These are phyloP conservation scores for Ceratobasidium sp. DNA, from an alignment of 1,284 basidiomycete species.

Conservation along the genomic window DNA sequence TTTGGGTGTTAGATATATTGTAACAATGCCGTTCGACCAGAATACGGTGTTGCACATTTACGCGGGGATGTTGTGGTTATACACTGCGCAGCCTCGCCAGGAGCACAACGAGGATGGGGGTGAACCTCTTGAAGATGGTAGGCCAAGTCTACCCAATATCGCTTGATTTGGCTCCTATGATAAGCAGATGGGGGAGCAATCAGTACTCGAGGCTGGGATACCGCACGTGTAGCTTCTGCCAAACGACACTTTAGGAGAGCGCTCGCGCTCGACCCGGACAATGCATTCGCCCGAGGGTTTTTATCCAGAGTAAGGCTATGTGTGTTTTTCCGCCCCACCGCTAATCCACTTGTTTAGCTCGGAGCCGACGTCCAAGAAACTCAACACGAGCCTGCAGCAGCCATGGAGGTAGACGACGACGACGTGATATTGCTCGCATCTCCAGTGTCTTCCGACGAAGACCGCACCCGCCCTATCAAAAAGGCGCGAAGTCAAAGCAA, in stretches of 20 bases:
- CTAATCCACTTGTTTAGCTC: slow-evolving; percentile 1
- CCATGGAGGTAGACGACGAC: slow-evolving; percentile 15
- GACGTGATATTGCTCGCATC: not conserved
- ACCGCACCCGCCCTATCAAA: slow-evolving; percentile 12
- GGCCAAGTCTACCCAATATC: not conserved
- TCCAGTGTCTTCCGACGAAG: not conserved
- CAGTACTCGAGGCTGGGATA: slow-evolving; percentile 53
- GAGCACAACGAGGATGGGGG: not conserved
- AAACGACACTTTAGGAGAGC: slow-evolving; percentile 72
- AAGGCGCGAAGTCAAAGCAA: slow-evolving; percentile 7
- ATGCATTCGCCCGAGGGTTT: slow-evolving; percentile 64
- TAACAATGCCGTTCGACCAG: slow-evolving; percentile 85
- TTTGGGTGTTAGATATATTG: slow-evolving; percentile 71
- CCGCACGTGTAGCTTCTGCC: slow-evolving; percentile 64
- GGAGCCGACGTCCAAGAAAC: slow-evolving; percentile 21
- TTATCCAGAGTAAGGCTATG: slow-evolving; percentile 61
- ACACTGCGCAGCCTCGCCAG: slow-evolving; percentile 55
- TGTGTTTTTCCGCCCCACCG: not conserved
- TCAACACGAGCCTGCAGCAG: not conserved
- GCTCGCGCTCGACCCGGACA: slow-evolving; percentile 67
- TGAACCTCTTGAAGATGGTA: not conserved
- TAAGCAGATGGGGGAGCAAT: slow-evolving; percentile 15
- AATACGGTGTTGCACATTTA: slow-evolving; percentile 82
- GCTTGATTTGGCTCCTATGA: not conserved
- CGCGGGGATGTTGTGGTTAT: slow-evolving; percentile 78